Base-by-base conservation (phyloP, 2,329 filamentous ascomycete species). In the Fulvia fulva region DNA sequence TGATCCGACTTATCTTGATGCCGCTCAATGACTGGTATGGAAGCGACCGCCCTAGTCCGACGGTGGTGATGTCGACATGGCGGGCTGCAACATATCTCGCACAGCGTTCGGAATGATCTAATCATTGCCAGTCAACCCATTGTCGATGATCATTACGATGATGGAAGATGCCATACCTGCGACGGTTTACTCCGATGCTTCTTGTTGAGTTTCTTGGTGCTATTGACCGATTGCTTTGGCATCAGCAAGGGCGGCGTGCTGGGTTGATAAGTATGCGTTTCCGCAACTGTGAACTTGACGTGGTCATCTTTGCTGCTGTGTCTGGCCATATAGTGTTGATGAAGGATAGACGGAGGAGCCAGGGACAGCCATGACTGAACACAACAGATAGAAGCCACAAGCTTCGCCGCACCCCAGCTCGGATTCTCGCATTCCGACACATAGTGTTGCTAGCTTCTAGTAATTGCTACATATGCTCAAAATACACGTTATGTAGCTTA, bases 311-410 rank as follows among this genome's bases (percentile, higher is more conserved):
- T 32, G n/a, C n/a, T 34, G 30, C 11, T 34, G 30, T 49, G n/a
- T 26, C 26, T 50, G 47, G 47, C 47, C 47, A 50, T 50, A 32
- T 32, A 50, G 47, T 50, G 47, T 28, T 32, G 45, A 26, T 28
- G 26, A 21, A 19, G 12, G 7, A 32, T 3, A n/a, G 14, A n/a
- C 30, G 47, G 32, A 26, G 46, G 2, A 26, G 26, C 8, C 16
- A 32, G n/a, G 2, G 26, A 30, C 1, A 32, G 47, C n/a, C 37
- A 41, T 41, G 37, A 41, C 37, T 41, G 37, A 41, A n/a, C n/a
- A 41, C 37, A 41, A 41, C 37, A 41, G 12, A 41, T 41, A 41
- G n/a, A n/a, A n/a, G n/a, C n/a, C n/a, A n/a, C n/a, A n/a, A n/a
- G n/a, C n/a, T n/a, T n/a, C n/a, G n/a, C n/a, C n/a, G n/a, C n/a